Percentiles rank a stretch among this genome's conserved stretches.
Evolutionary conservation across 2,329 filamentous ascomycete genomes (phyloP).

Genomic region (Trichophyton benhamiae): DNA sequence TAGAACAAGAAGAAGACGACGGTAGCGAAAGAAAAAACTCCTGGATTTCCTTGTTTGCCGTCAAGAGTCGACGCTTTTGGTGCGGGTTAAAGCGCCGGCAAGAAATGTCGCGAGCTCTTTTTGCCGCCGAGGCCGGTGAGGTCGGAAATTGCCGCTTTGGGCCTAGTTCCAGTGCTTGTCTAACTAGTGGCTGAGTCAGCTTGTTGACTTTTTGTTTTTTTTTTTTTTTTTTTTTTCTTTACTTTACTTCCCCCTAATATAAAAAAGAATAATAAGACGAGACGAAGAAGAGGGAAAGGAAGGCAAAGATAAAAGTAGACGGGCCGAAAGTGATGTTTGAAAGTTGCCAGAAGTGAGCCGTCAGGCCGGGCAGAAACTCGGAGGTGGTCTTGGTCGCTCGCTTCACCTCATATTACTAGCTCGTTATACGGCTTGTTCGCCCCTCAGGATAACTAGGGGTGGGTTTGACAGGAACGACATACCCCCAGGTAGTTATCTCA

Average conservation of each 20-base stretch:
- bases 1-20: neutral
- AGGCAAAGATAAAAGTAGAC: neutral
- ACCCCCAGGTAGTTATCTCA: no score
- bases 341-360: no score
- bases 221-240: neutral
- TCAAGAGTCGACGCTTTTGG: neutral
- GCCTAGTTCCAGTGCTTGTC: neutral
- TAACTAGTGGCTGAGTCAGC: neutral
- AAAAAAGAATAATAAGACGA: neutral
- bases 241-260: no score
- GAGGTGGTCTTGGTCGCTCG: no score
- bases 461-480: no score
- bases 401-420: no score
- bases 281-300: neutral
- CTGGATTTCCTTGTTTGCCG: neutral
- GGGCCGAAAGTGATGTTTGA: neutral
- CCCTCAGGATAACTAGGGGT: no score
- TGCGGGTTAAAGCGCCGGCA: neutral
- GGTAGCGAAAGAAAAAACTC: neutral
- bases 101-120: neutral
- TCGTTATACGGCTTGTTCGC: no score
- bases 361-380: no score
- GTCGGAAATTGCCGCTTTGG: neutral
- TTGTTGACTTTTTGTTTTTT: neutral
- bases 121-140: neutral